Conservation (phyloP, 768 basidiomycete species). For the Pleurotus sapidus region DNA sequence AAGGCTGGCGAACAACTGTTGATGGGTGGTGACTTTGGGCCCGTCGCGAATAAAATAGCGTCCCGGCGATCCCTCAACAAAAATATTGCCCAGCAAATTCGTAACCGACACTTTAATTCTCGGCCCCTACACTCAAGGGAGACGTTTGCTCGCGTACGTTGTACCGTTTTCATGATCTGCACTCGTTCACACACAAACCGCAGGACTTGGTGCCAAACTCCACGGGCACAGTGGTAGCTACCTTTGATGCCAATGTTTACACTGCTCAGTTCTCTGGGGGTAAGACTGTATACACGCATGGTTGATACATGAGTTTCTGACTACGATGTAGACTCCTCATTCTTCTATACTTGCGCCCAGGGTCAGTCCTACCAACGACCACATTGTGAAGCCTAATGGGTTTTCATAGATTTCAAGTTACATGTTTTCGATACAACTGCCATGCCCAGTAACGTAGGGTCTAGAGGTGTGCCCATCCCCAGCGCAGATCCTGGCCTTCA, state of each 20-base stretch:
- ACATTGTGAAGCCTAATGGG: neutral
- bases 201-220: conserved; percentile 79
- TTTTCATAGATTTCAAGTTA: conserved; percentile 72
- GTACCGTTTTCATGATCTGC: neutral
- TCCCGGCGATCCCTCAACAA: conserved; percentile 31
- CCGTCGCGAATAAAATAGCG: conserved; percentile 49
- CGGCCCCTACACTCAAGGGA: conserved; percentile 41
- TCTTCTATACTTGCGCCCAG: conserved; percentile 92
- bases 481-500: conserved; percentile 24
- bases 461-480: conserved; percentile 10
- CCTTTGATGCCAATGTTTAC: conserved; percentile 73
- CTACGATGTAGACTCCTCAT: conserved; percentile 63
- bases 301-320: neutral
- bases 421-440: conserved; percentile 83
- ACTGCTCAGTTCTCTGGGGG: conserved; percentile 82
- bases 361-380: conserved; percentile 36
- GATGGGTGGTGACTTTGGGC: conserved; percentile 78
- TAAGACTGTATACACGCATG: conserved; percentile 18
- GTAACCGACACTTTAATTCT: conserved; percentile 35
- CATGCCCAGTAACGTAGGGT: conserved; percentile 27
- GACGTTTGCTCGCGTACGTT: conserved; percentile 52
- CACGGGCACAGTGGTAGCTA: conserved; percentile 75
- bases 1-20: conserved; percentile 62
- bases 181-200: conserved; percentile 7
- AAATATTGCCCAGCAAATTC: conserved; percentile 49